Base-by-base conservation (phyloP, 352 stramenopile species). In the Phytophthora multivora region DNA sequence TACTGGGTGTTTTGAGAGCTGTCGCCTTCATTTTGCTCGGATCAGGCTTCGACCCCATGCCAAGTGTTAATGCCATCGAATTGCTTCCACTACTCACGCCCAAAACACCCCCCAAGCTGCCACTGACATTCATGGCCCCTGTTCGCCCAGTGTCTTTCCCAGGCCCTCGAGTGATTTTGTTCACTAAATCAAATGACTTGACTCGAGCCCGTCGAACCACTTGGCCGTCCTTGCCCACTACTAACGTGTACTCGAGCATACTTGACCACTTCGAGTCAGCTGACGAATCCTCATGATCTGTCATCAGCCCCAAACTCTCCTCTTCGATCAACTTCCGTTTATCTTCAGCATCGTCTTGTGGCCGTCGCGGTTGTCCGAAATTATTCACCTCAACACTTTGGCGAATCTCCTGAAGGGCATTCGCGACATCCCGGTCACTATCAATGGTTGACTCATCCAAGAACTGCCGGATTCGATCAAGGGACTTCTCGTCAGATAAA, bases 171-270 rank as follows among this genome's bases (percentile, higher is more conserved):
- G 62, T 65, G 9, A 94, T 72, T 60, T 91, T 92, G 52, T 88
- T 94, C 19, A 85, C 73, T 8, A 94, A 69, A 46, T 94, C 86
- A 7, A 94, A 77, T 2, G 80, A 91, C 73, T 94, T 94, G 41
- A 94, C 86, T 4, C 83, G 80, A 19, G 86, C 86, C 43, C 86
- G 73, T 28, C 83, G 86, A 36, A 91, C 80, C n/a, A 94, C 83
- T 60, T 94, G 86, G 2, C 86, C 86, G 23, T 94, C 86, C 43
- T 92, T 94, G 13, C 81, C 86, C 5, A 94, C 86, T 12, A 92
- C 82, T 15, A 94, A 59, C 23, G 86, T 92, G 58, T 94, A 94
- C 55, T 94, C 86, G 4, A 94, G 79, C 86, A 94, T 94, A 55
- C 81, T 91, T 1, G 81, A 91, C 86, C 86, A 94, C 21, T 91